Base-by-base conservation (phyloP, 2,329 filamentous ascomycete genomes). In the Drechmeria coniospora region DNA sequence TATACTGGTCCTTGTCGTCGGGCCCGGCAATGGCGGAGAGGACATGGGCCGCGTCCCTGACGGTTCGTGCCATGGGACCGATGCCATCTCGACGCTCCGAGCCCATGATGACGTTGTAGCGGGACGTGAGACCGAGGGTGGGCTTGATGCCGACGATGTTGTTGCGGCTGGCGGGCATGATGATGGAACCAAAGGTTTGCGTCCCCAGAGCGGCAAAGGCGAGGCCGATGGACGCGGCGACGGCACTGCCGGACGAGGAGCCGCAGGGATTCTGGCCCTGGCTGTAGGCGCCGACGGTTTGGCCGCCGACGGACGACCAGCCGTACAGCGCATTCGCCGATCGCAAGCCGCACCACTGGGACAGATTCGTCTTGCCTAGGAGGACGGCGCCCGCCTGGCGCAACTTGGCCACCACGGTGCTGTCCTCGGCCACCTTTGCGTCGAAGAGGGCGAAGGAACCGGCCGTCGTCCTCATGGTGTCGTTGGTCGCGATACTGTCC, bases 141-240 rank as follows among this genome's bases (percentile, higher is more conserved):
- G 74, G 70, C 42, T 75, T 76, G 44, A 81, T 72, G 2, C 72
- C 74, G 1, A 78, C 74, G 2, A 79, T 37, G 29, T 74, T 74
- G 46, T 67, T 75, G 2, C 38, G 32, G 15, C 47, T 36, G 1
- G 54, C 43, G 0, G 75, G 74, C 4, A 55, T 61, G 2, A 78
- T 38, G 27, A 79, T 75, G 11, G 67, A 74, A 3, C 72, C 73
- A 34, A 60, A 60, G 0, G 74, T 79, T 45, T 75, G 31, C n/a
- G 33, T 33, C 2, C 31, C 33, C 16, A 36, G 6, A 2, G 28
- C 16, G 1, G 33, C 33, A 28, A 28, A 36, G 2, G 33, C 28
- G 18, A 36, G 22, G 6, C 33, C 33, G 9, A 36, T 21, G 11
- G 31, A 33, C 7, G 49, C 15, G 63, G 66, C 16, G 58, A 80